Evolutionary conservation across 2,329 filamentous ascomycete species (phyloP).

Genomic region (Xylaria sp.): DNA sequence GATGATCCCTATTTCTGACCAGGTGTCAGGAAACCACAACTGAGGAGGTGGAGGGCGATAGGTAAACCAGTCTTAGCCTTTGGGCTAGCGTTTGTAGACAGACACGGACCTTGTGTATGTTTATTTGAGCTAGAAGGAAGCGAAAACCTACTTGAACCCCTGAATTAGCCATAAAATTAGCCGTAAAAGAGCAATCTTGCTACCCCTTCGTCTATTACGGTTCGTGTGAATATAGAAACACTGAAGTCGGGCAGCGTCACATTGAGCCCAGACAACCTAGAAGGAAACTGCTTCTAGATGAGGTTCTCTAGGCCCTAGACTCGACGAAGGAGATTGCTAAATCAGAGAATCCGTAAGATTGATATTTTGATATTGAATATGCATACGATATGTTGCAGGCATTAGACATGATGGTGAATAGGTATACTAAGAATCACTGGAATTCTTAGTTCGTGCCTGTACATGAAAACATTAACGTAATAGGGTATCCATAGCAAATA

Average conservation of each 20-base stretch:
- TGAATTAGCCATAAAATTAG: neutral
- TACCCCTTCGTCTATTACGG: neutral
- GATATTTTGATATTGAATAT: neutral
- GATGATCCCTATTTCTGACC: neutral
- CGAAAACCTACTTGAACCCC: neutral
- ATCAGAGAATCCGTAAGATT: neutral
- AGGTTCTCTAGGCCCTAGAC: neutral
- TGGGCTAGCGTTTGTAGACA: neutral
- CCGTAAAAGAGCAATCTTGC: neutral
- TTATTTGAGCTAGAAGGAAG: neutral
- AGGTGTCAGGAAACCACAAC: neutral
- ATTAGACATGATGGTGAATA: conserved; percentile 2
- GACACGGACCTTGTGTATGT: neutral
- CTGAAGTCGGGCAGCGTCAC: neutral
- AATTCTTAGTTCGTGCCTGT: neutral
- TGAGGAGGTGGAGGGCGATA: neutral
- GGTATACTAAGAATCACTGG: neutral
- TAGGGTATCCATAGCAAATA: conserved; percentile 33
- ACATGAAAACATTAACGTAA: conserved; percentile 32
- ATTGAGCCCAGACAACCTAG: too few relatives aligned
- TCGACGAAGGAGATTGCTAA: neutral
- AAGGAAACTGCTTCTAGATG: neutral
- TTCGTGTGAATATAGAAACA: neutral
- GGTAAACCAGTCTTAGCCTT: neutral
- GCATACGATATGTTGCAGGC: neutral